A percentile compares a stretch with the other conserved stretches of the same genome.
Conservation (phyloP, 1,139 yeast species). For the Magnusiomyces sp. region DNA sequence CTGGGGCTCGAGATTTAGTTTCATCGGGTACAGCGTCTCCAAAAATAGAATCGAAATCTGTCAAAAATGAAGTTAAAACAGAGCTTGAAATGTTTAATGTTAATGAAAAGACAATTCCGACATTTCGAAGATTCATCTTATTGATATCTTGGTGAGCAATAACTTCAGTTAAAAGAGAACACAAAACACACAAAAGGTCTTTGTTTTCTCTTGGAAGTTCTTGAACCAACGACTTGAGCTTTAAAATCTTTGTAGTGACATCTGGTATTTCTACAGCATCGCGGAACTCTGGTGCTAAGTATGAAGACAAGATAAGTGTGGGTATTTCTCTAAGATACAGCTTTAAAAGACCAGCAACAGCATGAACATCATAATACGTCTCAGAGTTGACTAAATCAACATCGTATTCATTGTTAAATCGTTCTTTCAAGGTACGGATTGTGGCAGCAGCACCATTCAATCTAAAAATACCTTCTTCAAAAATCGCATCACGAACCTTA, state of each 20-base stretch:
- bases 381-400: conserved; percentile 45
- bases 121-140: conserved; percentile 73
- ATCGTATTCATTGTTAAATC: conserved; percentile 52
- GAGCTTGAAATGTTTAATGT: conserved; percentile 66
- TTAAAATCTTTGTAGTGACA: conserved; percentile 26
- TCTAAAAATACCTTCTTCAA: conserved; percentile 87
- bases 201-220: conserved; percentile 44
- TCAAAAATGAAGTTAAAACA: conserved; percentile 52
- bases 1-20: conserved; percentile 1
- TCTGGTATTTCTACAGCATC: conserved; percentile 32
- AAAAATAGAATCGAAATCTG: conserved; percentile 58
- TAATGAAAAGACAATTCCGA: conserved; percentile 81
- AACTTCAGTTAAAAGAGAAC: conserved; percentile 59
- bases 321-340: conserved; percentile 68
- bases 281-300: conserved; percentile 36
- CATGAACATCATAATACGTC: conserved; percentile 52
- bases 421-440: conserved; percentile 62
- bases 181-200: conserved; percentile 55
- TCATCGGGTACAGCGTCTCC: conserved; percentile 32
- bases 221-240: conserved; percentile 30
- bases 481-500: conserved; percentile 57
- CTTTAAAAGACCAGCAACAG: conserved; percentile 71
- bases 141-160: conserved; percentile 55
- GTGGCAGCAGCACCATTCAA: conserved; percentile 82
- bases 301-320: conserved; percentile 49